Base-by-base conservation (phyloP, 108 stramenopile species). In the Heterococcus sp. region DNA sequence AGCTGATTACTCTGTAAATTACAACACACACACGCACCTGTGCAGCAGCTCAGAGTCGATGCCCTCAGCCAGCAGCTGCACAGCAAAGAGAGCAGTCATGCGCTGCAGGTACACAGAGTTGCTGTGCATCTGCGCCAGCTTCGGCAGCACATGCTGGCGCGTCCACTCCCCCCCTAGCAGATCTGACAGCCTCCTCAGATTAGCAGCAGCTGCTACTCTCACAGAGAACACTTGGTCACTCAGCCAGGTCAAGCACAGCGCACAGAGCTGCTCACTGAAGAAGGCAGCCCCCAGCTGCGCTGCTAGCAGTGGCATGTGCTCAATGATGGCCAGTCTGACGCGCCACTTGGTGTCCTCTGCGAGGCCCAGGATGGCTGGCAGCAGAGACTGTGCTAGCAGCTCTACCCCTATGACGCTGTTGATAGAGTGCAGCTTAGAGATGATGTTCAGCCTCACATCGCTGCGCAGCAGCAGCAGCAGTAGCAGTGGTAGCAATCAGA, bases 291-390 rank as follows among this genome's bases (percentile, higher is more conserved):
- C 98, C 27, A 99, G 89, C 75, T 99, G 95, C 74, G 90, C 89
- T 2, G 95, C 96, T 58, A 99, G 83, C 39, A 94, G 77, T 8
- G 98, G 98, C 40, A 94, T 93, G 79, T 93, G 94, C 73, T 94
- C 91, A 68, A 99, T 94, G 70, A 97, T 95, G 11, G 96, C 95
- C 2, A 95, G 85, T 33, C 98, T 92, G 78, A 97, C 95, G 71
- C 95, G 87, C 97, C 97, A 98, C 85, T 96, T 95, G 65, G 92
- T 90, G 88, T 97, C 96, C 83, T 95, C 92, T 5, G 96, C 95
- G 58, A 99, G 85, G 75, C 95, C 94, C 33, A 96, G 75, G 89
- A 99, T 94, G 31, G 96, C 98, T 2, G 98, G 98, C 33, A 97
- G 77, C 11, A 99, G 83, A 27, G 94, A 92, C 83, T 97, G 93